phyloP scores from a whole-genome alignment of 768 basidiomycete genomes.

The Hericium erinaceus region DNA sequence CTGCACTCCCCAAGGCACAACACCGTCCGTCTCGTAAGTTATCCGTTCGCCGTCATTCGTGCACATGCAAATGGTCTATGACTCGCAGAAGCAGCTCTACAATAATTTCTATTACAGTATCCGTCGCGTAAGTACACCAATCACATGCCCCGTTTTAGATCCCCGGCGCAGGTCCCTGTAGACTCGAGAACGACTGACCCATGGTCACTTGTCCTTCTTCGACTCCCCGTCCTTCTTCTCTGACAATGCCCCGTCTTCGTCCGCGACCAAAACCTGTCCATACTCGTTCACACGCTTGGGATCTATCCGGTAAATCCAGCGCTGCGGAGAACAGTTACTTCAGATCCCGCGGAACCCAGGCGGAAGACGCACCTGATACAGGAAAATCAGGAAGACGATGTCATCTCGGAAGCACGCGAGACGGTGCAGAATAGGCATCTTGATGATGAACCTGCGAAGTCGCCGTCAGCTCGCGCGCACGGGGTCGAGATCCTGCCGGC shows the following conservation, averaged over 20 bases:
- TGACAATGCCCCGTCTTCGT: constrained; percentile 35
- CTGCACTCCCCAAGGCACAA: neutral
- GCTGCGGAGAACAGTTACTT: constrained; percentile 33
- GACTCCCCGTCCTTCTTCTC: constrained; percentile 19
- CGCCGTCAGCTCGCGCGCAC: constrained; percentile 1
- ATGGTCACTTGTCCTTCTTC: constrained; percentile 25
- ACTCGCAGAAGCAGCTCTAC: too few relatives aligned
- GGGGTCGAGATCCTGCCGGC: constrained; percentile 5
- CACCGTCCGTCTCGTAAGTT: too few relatives aligned
- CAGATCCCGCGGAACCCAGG: neutral
- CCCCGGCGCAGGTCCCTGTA: too few relatives aligned
- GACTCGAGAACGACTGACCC: too few relatives aligned
- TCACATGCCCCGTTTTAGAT: neutral
- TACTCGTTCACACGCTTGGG: constrained; percentile 94
- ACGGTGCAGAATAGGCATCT: constrained; percentile 93
- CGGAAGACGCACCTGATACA: constrained; percentile 68
- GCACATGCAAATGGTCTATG: too few relatives aligned
- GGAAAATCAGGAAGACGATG: constrained; percentile 82
- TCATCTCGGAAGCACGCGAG: constrained; percentile 87
- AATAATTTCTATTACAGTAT: too few relatives aligned
- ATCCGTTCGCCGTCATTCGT: too few relatives aligned
- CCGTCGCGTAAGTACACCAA: neutral
- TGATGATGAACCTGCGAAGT: constrained; percentile 74
- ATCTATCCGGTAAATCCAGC: constrained; percentile 97
- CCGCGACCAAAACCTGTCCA: constrained; percentile 67